Conservation (phyloP, 202 grass and related monocot genomes). For the Setaria viridis region DNA sequence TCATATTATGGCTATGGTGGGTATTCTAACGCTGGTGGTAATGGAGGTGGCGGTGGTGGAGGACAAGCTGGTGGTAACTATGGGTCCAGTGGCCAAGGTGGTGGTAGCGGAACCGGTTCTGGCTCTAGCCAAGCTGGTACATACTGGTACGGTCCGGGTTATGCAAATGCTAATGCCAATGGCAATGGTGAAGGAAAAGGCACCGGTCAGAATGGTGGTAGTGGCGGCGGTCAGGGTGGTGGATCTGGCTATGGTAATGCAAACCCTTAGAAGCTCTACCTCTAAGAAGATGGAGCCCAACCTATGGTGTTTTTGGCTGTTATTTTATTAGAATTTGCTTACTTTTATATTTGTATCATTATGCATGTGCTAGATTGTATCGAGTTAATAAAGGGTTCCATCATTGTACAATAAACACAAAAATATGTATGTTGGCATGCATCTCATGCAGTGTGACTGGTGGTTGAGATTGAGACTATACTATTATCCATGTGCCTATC, state of each 20-base stretch:
- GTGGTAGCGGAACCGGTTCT: slow-evolving; percentile 21
- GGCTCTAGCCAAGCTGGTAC: neutral
- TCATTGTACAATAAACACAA: neutral
- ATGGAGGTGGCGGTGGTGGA: slow-evolving; percentile 13
- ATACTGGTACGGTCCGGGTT: neutral
- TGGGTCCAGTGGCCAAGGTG: slow-evolving; percentile 8
- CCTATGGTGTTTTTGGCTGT: neutral
- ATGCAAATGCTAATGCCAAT: slow-evolving; percentile 17
- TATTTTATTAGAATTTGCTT: neutral
- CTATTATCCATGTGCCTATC: neutral
- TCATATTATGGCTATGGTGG: neutral
- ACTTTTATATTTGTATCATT: neutral
- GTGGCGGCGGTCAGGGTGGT: slow-evolving; percentile 3
- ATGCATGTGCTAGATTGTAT: neutral
- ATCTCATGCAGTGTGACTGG: neutral
- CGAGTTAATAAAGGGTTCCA: neutral
- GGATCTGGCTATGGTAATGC: slow-evolving; percentile 21
- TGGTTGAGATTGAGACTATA: neutral
- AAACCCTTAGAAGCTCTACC: neutral
- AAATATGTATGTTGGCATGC: neutral
- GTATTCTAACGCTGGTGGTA: slow-evolving; percentile 4
- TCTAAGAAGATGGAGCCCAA: neutral
- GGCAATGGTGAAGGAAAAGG: slow-evolving; percentile 2
- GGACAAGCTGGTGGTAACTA: slow-evolving; percentile 17
- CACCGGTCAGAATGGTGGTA: neutral